A percentile compares a stretch with the other conserved stretches of the same genome.
Evolutionary conservation across 768 basidiomycete genomes (phyloP).

Genomic region (Rhizopogon rudus): DNA sequence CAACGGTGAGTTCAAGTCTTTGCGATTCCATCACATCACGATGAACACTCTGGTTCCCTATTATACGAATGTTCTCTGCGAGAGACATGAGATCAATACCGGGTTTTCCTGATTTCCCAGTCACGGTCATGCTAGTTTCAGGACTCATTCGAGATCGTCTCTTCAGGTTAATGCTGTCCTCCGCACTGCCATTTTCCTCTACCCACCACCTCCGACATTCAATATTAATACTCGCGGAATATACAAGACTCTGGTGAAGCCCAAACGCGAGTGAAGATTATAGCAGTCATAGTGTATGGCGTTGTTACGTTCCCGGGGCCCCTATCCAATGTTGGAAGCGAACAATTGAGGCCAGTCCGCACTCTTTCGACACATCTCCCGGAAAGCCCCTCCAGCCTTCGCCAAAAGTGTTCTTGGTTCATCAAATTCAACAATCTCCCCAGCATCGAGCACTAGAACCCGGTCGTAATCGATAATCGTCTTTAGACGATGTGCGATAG

Average conservation of each 20-base stretch:
- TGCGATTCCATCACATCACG: slow-evolving; percentile 10
- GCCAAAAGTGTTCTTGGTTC: slow-evolving; percentile 52
- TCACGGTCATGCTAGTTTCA: neutral
- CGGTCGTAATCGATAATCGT: slow-evolving; percentile 76
- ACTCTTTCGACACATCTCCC: slow-evolving; percentile 63
- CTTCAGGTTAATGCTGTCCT: neutral
- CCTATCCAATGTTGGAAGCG: slow-evolving; percentile 16
- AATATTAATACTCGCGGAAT: neutral
- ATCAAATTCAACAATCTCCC: slow-evolving; percentile 74
- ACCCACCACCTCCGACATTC: neutral
- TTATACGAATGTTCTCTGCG: slow-evolving; percentile 41
- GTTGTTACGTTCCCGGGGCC: neutral
- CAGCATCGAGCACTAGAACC: slow-evolving; percentile 68
- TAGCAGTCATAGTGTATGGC: neutral
- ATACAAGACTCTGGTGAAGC: too few relatives aligned
- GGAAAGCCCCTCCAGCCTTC: slow-evolving; percentile 54
- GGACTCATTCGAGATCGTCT: neutral
- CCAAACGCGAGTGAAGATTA: neutral
- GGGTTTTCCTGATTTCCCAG: slow-evolving; percentile 37
- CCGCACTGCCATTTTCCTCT: neutral
- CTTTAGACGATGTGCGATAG: slow-evolving; percentile 77
- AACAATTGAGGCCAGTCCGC: slow-evolving; percentile 44
- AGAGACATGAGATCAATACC: slow-evolving; percentile 36
- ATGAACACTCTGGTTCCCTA: slow-evolving; percentile 60
- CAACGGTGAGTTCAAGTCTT: neutral